Evolutionary conservation across 1,284 basidiomycete genomes (phyloP).

Genomic region (Megacollybia platyphylla): DNA sequence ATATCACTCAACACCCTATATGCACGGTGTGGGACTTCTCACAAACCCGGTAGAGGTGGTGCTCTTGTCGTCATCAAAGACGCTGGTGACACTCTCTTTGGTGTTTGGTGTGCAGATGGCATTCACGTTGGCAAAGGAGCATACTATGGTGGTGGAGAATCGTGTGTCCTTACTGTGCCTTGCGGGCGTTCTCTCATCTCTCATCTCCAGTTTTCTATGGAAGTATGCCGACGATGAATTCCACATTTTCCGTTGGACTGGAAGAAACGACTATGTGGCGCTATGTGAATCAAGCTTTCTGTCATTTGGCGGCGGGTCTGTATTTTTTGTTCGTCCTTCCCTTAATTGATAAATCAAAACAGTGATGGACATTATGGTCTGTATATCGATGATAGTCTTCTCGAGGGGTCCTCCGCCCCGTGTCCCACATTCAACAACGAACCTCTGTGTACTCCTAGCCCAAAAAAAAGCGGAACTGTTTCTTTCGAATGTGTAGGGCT

Average conservation of each 20-base stretch:
- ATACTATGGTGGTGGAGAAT: slow-evolving; percentile 81
- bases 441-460: neutral
- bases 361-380: slow-evolving; percentile 4
- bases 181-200: neutral
- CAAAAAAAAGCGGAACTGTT: neutral
- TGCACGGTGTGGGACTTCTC: slow-evolving; percentile 35
- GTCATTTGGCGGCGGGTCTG: slow-evolving; percentile 86
- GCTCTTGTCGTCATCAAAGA: slow-evolving; percentile 53
- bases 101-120: slow-evolving; percentile 72
- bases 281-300: slow-evolving; percentile 72
- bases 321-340: slow-evolving; percentile 10
- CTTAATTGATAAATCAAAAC: neutral
- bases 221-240: slow-evolving; percentile 30
- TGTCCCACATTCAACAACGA: slow-evolving; percentile 4
- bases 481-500: slow-evolving; percentile 4
- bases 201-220: slow-evolving; percentile 63
- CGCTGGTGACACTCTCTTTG: slow-evolving; percentile 53
- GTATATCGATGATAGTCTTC: slow-evolving; percentile 1
- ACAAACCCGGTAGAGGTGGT: slow-evolving; percentile 16
- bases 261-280: slow-evolving; percentile 83
- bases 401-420: slow-evolving; percentile 2
- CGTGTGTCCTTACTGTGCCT: slow-evolving; percentile 35
- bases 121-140: slow-evolving; percentile 40
- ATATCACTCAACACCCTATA: slow-evolving; percentile 88
- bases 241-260: slow-evolving; percentile 77